phyloP scores from a whole-genome alignment of 805 yeast species.

The Suhomyces sp. region DNA sequence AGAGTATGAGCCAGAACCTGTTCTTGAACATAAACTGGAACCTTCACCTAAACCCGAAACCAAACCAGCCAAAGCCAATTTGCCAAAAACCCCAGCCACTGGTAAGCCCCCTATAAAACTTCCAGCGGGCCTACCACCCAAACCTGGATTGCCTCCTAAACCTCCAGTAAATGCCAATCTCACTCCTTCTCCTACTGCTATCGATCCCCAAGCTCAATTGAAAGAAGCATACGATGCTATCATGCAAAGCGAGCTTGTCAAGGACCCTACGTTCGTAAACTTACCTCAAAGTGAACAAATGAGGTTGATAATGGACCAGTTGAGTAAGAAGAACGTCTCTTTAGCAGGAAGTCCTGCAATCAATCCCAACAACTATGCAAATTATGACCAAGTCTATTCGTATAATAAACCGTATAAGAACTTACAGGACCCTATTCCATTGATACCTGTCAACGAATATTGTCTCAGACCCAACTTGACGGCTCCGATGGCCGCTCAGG shows the following conservation, averaged over 20 bases:
- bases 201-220: conserved; percentile 16
- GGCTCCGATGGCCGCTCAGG: conserved; percentile 53
- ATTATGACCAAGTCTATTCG: conserved; percentile 46
- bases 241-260: conserved; percentile 32
- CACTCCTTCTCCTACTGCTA: neutral
- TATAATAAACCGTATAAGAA: conserved; percentile 34
- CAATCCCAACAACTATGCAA: conserved; percentile 12
- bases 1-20: neutral
- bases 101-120: neutral
- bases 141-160: conserved; percentile 25
- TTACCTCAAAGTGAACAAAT: conserved; percentile 34
- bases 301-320: conserved; percentile 31
- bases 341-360: conserved; percentile 13
- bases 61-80: neutral
- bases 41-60: neutral
- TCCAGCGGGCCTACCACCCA: neutral
- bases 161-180: conserved; percentile 20
- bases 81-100: neutral
- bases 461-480: conserved; percentile 60
- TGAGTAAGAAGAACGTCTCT: conserved; percentile 36
- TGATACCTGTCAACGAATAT: conserved; percentile 40
- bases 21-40: neutral
- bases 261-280: conserved; percentile 34
- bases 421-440: conserved; percentile 29
- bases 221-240: conserved; percentile 36